Evolutionary conservation across 2,329 filamentous ascomycete genomes (phyloP), one percentile per base, ranked within the genome.

Genomic region (Arthrobotrys sphaeroides): DNA sequence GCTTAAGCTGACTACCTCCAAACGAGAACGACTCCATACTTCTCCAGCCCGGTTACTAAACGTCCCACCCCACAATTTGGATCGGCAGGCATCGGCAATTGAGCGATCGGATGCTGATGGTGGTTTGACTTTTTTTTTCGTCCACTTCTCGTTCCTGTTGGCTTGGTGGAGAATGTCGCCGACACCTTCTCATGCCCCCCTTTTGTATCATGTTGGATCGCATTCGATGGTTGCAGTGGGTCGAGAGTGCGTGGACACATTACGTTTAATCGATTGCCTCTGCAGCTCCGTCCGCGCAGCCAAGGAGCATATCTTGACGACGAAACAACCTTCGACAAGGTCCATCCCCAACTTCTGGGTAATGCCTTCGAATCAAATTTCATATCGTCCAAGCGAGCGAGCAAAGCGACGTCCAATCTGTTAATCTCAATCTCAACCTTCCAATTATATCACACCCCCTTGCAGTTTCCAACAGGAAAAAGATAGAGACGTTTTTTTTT

Each of bases 31-130:
- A 61, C 38, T 31, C 33, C 38, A 61, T 43, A 31, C 31, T 36
- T 20, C 51, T 55, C 51, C 28, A 13, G 51, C 38, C 20, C 47
- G 31, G 31, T 55, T 38, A 36, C 51, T 38, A 38, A 55, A 31
- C 9, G 9, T 38, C 16, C 51, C 51, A 67, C 69, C 61, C 61
- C 55, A 74, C 51, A 68, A 68, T 62, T 42, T 43, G 20, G 33
- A 49, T 72, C 60, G 68, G 68, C 24, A 49, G 36, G 53, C 70
- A 66, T 75, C 70, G 70, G 70, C 70, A 74, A 62, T 62, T 74
- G 62, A 57, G 70, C 70, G 70, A 74, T 74, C 72, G 72, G 64
- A 69, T 43, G 26, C 20, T 45, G 42, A 47, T 13, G 40, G 40
- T 62, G 26, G 57, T 62, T 49, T 45, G 42, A 65, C 22, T 38